Conservation (phyloP, 345 rosid genomes). For the Stellera chamaejasme region DNA sequence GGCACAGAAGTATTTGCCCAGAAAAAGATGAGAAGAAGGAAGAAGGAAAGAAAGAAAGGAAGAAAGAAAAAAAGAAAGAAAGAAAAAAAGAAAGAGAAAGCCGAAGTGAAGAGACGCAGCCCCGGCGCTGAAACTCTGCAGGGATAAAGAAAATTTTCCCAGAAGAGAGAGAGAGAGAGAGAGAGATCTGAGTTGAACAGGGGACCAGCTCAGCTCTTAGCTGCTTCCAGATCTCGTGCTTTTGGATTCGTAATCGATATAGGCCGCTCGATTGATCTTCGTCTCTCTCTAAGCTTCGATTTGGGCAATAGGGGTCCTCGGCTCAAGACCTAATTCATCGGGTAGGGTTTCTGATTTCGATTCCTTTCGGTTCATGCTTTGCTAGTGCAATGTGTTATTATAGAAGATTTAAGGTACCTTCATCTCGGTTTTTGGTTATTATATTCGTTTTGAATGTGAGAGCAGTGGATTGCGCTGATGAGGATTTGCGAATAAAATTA, state of each 20-base stretch:
- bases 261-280: slow-evolving; percentile 17
- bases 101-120: slow-evolving; percentile 16
- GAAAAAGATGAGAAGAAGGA: neutral
- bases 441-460: no score
- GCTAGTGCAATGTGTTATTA: no score
- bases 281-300: slow-evolving; percentile 8
- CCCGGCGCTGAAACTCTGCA: slow-evolving; percentile 15
- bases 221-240: slow-evolving; percentile 19
- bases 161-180: slow-evolving; percentile 14
- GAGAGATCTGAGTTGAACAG: slow-evolving; percentile 37
- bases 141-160: neutral
- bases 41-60: neutral
- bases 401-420: no score
- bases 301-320: slow-evolving; percentile 2
- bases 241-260: slow-evolving; percentile 12
- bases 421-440: no score
- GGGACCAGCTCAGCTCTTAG: slow-evolving; percentile 18
- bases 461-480: no score
- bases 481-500: no score
- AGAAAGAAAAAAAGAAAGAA: neutral
- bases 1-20: slow-evolving; percentile 1
- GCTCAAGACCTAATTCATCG: slow-evolving; percentile 9
- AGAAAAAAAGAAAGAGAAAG: neutral
- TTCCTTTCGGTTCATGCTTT: neutral
- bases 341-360: slow-evolving; percentile 6